Base-by-base conservation (phyloP, 495 filamentous ascomycete genomes). In the Trichodelitschia bisporula region DNA sequence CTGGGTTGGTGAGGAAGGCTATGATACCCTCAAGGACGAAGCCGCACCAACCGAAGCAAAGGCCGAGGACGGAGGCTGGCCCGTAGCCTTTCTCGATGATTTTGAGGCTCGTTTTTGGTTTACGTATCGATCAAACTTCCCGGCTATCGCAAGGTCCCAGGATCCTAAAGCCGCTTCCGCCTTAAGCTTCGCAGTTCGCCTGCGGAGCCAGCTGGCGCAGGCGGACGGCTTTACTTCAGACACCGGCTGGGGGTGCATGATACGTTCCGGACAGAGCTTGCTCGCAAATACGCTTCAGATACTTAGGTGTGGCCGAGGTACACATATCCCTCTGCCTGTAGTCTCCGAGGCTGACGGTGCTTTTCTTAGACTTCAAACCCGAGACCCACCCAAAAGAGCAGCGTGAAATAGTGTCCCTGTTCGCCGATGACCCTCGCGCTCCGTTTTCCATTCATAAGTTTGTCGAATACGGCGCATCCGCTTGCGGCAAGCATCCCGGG, bases 201-300 rank as follows among this genome's bases (percentile, higher is more conserved):
- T 95, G 34, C 66, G 78, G 41, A 84, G 60, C 26, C 77, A 83
- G 42, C 58, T 93, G 18, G 64, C 67, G 17, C 78, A 86, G 32
- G 61, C 77, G 17, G 58, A 59, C 15, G 83, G 80, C 13, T 99
- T 99, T 54, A 72, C 78, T 14, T 84, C 77, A 2, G 89, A 99
- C 50, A 78, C 77, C 0, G 86, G 86, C 19, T 99, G 89, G 82
- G 89, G 89, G 1, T 99, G 89, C 44, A 99, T 99, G 89, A 95
- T 99, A 39, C 61, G 89, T 40, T 91, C 84, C 0, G 89, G 86
- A 8, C 89, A 99, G 53, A 77, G 78, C 40, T 56, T 99, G 11
- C 56, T 99, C 19, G 86, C 83, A 20, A 95, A 95, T 46, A 61
- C 84, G 3, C 53, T 95, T 32, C 46, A 61, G 8, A 61, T 73